These are phyloP conservation scores for Penicillium sp. DNA, from an alignment of 2,329 filamentous ascomycete species.

Conservation along the genomic window DNA sequence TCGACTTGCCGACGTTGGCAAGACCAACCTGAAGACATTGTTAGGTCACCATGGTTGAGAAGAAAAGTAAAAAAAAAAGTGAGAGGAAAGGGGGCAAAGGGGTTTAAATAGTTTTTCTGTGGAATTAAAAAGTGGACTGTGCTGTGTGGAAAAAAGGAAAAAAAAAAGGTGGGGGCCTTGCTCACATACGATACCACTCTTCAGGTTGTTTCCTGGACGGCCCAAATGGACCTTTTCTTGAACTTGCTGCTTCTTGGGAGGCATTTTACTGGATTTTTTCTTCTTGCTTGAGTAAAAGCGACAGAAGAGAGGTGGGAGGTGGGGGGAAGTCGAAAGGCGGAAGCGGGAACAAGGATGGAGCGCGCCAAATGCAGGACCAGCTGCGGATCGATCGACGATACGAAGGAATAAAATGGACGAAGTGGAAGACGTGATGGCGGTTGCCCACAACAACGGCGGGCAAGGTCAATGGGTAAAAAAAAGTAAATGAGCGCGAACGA, in stretches of 20 bases:
- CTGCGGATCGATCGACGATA: constrained; percentile 59
- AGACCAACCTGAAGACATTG: constrained; percentile 73
- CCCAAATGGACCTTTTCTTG: constrained; percentile 97
- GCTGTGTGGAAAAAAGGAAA: constrained; percentile 29
- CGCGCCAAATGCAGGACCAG: constrained; percentile 59
- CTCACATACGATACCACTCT: constrained; percentile 95
- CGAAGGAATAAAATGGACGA: constrained; percentile 49
- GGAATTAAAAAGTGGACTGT: constrained; percentile 29
- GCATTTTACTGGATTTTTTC: constrained; percentile 73
- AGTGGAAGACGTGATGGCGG: constrained; percentile 33
- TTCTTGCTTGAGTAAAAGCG: constrained; percentile 58
- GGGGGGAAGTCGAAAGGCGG: constrained; percentile 41
- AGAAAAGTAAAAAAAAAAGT: constrained; percentile 17
- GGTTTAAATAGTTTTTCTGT: constrained; percentile 26
- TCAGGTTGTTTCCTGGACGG: constrained; percentile 94
- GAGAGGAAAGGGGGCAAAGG: constrained; percentile 16
- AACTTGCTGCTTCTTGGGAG: constrained; percentile 87
- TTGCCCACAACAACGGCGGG: constrained; percentile 23
- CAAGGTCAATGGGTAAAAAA: constrained; percentile 15
- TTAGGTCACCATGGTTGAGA: constrained; percentile 18
- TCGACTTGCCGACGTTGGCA: constrained; percentile 99
- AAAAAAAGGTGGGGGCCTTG: constrained; percentile 40
- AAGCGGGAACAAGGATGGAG: constrained; percentile 38
- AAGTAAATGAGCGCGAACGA: constrained; percentile 14
- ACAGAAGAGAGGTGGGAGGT: constrained; percentile 30